Evolutionary conservation across 352 stramenopile species (phyloP), one percentile per base, ranked within the genome.

Genomic region (Pythium monospermum): DNA sequence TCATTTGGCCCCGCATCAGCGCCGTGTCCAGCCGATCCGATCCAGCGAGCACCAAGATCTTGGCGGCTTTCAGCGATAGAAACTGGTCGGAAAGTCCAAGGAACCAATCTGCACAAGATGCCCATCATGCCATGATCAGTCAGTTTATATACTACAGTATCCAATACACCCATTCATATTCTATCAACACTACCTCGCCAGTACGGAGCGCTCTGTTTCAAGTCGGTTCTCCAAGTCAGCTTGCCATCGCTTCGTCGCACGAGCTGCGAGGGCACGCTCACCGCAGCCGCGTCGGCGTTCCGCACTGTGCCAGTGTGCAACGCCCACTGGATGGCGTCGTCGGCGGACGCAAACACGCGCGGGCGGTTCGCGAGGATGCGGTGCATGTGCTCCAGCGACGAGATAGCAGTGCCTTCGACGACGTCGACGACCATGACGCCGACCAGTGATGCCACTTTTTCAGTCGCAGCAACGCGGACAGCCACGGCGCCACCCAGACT

Each of bases 381-480:
- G 37, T 87, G 69, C 86, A 96, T 96, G 64, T 93, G 79, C 37
- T 73, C 66, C 11, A 96, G 66, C 7, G 86, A 91, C n/a, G 83
- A 82, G 15, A 95, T 63, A 5, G 86, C 84, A 6, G 86, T 95
- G 38, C 84, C 84, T 48, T 96, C 86, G 8, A 96, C 86, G 7
- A 96, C 86, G 54, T 96, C 86, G 37, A 96, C 82, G 31, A 96
- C 84, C 69, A 96, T 88, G 2, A 94, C 70, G 15, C 86, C 86
- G 11, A 80, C 73, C 10, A 96, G 61, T 3, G 77, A 85, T 15
- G 58, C 44, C 21, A 94, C 67, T 22, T 78, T 66, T 25, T 73
- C 59, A 5, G 73, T 74, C 1, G 73, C 76, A 1, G 73, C 78
- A 13, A 91, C 78, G 15, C 84, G 79, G 25, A 94, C 83, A 12